Evolutionary conservation across 2,329 filamentous ascomycete genomes (phyloP).

Genomic region (Colletotrichum neosansevieriae): DNA sequence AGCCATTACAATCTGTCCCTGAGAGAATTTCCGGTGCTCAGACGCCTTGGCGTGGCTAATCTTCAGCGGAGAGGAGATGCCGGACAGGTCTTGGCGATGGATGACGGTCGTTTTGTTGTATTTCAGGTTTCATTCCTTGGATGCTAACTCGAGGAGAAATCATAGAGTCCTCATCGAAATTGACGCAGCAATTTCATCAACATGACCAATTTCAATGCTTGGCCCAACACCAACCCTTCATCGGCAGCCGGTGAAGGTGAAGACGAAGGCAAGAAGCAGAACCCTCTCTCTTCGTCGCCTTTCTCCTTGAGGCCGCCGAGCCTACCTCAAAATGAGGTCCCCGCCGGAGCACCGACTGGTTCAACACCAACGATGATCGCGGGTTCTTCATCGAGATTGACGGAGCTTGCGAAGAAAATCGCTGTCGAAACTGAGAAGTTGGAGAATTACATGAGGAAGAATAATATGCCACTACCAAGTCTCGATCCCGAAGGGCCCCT

Average conservation of each 20-base stretch:
- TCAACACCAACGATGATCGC: background rate
- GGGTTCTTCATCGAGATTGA: slow-evolving; percentile 51
- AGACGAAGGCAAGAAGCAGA: slow-evolving; percentile 49
- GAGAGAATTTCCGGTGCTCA: background rate
- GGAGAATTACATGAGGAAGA: slow-evolving; percentile 59
- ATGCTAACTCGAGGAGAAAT: background rate
- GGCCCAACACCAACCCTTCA: slow-evolving; percentile 47
- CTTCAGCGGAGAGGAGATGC: background rate
- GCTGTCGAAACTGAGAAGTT: slow-evolving; percentile 62
- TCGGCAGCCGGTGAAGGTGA: slow-evolving; percentile 42
- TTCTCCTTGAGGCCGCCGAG: slow-evolving; percentile 40
- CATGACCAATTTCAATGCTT: slow-evolving; percentile 52
- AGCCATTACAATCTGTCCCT: background rate
- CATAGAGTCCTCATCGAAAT: background rate
- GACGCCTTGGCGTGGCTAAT: background rate
- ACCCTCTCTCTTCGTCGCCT: slow-evolving; percentile 49
- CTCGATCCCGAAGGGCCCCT: slow-evolving; percentile 59
- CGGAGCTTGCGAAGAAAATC: slow-evolving; percentile 61
- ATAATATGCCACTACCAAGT: slow-evolving; percentile 55
- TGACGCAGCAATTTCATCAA: background rate
- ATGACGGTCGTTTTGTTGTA: no score
- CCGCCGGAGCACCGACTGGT: background rate
- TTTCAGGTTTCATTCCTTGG: no score
- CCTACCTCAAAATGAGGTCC: slow-evolving; percentile 2
- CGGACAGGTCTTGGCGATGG: no score